Percentiles rank a stretch among this genome's conserved stretches.
Conservation (phyloP, 495 filamentous ascomycete genomes). For the Aspergillus cavernicola region DNA sequence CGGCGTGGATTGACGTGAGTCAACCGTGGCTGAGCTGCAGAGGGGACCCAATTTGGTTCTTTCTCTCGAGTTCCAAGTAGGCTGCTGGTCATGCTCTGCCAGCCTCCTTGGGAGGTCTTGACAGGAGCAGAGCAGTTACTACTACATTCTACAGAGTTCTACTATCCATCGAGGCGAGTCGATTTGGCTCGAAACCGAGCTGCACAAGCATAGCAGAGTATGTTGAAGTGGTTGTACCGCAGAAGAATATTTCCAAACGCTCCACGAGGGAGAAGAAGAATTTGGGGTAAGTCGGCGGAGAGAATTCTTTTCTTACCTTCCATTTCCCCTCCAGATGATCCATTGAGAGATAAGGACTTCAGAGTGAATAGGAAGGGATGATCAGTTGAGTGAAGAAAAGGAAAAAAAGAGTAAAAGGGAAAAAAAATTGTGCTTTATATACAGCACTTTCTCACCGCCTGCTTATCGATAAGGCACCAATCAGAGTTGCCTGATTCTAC, state of each 20-base stretch:
- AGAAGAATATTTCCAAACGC: slow-evolving; percentile 50
- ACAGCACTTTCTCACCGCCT: slow-evolving; percentile 16
- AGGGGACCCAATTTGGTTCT: neutral
- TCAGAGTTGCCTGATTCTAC: neutral
- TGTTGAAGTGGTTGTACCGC: too few relatives aligned
- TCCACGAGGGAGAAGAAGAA: slow-evolving; percentile 43
- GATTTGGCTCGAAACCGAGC: too few relatives aligned
- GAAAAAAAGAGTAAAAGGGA: slow-evolving; percentile 30
- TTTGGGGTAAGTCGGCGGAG: slow-evolving; percentile 49
- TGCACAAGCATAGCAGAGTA: too few relatives aligned
- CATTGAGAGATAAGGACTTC: slow-evolving; percentile 36
- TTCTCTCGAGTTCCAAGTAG: neutral
- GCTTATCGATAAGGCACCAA: slow-evolving; percentile 43
- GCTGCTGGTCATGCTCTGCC: too few relatives aligned
- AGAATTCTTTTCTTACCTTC: slow-evolving; percentile 41
- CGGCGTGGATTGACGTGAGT: too few relatives aligned
- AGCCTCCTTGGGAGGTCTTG: neutral
- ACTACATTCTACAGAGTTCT: slow-evolving; percentile 63
- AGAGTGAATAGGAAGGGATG: slow-evolving; percentile 48
- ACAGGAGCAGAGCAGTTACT: neutral
- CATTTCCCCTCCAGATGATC: slow-evolving; percentile 47
- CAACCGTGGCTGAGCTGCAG: neutral
- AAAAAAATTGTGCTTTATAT: slow-evolving; percentile 21
- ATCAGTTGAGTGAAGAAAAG: slow-evolving; percentile 40
- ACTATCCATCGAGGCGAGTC: too few relatives aligned